These are phyloP conservation scores for Myxozyma geophila DNA, from an alignment of 805 yeast genomes.

Conservation along the genomic window DNA sequence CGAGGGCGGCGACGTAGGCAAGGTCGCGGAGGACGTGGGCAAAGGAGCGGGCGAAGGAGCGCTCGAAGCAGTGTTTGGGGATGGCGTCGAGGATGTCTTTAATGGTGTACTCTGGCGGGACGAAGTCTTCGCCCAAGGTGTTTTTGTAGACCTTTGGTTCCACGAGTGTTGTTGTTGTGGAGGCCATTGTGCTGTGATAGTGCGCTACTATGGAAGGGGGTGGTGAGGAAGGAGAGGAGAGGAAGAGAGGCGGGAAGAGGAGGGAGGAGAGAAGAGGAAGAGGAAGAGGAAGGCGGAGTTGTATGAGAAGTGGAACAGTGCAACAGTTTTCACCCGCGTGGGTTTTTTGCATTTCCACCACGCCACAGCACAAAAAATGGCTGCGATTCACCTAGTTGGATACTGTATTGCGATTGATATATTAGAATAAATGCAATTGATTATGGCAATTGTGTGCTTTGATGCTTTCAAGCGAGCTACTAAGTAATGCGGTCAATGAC, in stretches of 20 bases:
- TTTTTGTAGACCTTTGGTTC: conserved; percentile 28
- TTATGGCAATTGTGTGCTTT: too few relatives aligned
- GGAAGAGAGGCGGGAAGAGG: conserved; percentile 2
- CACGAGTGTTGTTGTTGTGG: conserved; percentile 29
- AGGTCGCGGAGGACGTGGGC: conserved; percentile 73
- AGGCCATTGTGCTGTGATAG: conserved; percentile 4
- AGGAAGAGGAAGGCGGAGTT: background rate
- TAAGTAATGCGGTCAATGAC: too few relatives aligned
- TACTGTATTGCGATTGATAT: too few relatives aligned
- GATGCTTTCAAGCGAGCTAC: too few relatives aligned
- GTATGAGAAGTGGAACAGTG: conserved; percentile 6
- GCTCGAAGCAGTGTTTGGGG: conserved; percentile 74
- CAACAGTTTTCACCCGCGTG: background rate
- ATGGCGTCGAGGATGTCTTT: conserved; percentile 74
- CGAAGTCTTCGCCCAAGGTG: conserved; percentile 62
- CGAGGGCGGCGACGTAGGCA: conserved; percentile 44
- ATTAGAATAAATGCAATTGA: too few relatives aligned
- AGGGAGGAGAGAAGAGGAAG: conserved; percentile 3
- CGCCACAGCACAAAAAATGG: too few relatives aligned
- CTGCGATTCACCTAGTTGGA: too few relatives aligned
- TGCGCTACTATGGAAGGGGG: background rate
- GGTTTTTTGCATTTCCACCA: too few relatives aligned
- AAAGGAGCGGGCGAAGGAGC: conserved; percentile 59
- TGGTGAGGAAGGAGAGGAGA: conserved; percentile 10
- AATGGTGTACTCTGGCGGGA: conserved; percentile 75